These are phyloP conservation scores for Coemansia sp. DNA, from an alignment of 192 early-diverging fungal genomes.

Conservation along the genomic window DNA sequence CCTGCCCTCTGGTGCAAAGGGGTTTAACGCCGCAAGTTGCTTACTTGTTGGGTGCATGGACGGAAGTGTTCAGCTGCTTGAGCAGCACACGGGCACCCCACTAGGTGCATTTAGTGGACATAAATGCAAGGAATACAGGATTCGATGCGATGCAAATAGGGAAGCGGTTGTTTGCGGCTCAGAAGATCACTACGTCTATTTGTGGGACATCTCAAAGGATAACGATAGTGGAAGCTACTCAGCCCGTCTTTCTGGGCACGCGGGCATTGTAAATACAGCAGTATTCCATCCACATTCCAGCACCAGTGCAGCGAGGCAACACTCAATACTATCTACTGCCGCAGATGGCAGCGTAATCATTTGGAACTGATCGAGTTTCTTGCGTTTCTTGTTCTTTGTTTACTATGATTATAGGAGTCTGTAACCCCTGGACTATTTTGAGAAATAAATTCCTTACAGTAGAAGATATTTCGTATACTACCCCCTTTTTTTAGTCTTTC, in stretches of 20 bases:
- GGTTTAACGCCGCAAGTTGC: conserved; percentile 65
- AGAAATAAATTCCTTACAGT: no score
- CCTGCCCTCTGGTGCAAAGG: not conserved
- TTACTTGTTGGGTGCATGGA: conserved; percentile 77
- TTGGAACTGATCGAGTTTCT: conserved; percentile 21
- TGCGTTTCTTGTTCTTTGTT: no score
- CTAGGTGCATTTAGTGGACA: conserved; percentile 81
- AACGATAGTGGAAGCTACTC: conserved; percentile 1
- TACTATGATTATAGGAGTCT: not conserved
- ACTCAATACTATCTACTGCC: conserved; percentile 36
- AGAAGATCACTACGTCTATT: conserved; percentile 82
- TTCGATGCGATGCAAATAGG: conserved; percentile 72
- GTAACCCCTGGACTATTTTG: not conserved
- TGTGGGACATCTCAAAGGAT: conserved; percentile 84
- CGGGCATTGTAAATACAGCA: conserved; percentile 41
- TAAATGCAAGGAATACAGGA: conserved; percentile 72
- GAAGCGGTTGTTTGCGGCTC: conserved; percentile 79
- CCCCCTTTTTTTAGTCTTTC: no score
- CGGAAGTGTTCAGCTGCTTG: conserved; percentile 79
- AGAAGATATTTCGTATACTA: no score
- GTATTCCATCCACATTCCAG: conserved; percentile 29
- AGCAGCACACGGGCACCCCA: conserved; percentile 65
- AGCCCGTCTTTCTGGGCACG: conserved; percentile 26
- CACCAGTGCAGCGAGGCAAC: conserved; percentile 5
- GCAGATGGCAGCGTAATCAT: conserved; percentile 44